Percentiles rank a stretch among this genome's conserved stretches.
These are phyloP conservation scores for Fusarium avenaceum DNA, from an alignment of 2,329 filamentous ascomycete species.

Conservation along the genomic window DNA sequence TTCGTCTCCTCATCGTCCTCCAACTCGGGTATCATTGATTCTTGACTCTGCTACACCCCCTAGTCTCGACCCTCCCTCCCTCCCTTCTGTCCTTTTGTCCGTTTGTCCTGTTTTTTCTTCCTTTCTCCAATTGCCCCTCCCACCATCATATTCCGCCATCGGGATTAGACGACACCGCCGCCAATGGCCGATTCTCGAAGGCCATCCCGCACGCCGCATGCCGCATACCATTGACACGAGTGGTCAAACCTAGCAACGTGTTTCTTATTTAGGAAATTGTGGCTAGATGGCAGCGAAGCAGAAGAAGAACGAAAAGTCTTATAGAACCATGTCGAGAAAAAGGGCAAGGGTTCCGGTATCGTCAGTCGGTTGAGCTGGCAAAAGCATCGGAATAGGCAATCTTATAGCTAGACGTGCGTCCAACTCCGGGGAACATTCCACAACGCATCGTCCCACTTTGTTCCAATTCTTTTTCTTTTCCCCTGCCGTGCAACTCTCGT, in stretches of 20 bases:
- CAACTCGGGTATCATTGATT: background rate
- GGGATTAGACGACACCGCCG: conserved; percentile 30
- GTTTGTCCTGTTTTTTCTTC: background rate
- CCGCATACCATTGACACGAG: conserved; percentile 27
- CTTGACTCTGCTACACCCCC: conserved; percentile 27
- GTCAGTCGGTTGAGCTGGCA: conserved; percentile 17
- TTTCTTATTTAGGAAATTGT: conserved; percentile 33
- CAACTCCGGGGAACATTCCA: conserved; percentile 27
- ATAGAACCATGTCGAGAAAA: conserved; percentile 1
- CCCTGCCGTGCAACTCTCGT: conserved; percentile 1
- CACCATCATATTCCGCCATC: conserved; percentile 35
- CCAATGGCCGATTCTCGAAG: conserved; percentile 30
- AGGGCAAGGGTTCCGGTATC: conserved; percentile 22
- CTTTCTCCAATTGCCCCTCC: conserved; percentile 41
- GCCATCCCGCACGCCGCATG: conserved; percentile 6
- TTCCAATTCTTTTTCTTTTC: conserved; percentile 5
- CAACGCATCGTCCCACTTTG: conserved; percentile 14
- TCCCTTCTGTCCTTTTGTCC: background rate
- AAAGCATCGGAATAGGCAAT: conserved; percentile 26
- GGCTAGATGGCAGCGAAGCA: conserved; percentile 11
- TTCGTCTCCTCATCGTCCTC: conserved; percentile 3
- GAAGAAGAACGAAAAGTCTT: conserved; percentile 24
- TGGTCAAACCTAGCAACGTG: conserved; percentile 32
- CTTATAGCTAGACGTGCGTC: conserved; percentile 26
- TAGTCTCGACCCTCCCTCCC: conserved; percentile 21